phyloP scores from a whole-genome alignment of 2,329 filamentous ascomycete species.

The Monascus ruber region DNA sequence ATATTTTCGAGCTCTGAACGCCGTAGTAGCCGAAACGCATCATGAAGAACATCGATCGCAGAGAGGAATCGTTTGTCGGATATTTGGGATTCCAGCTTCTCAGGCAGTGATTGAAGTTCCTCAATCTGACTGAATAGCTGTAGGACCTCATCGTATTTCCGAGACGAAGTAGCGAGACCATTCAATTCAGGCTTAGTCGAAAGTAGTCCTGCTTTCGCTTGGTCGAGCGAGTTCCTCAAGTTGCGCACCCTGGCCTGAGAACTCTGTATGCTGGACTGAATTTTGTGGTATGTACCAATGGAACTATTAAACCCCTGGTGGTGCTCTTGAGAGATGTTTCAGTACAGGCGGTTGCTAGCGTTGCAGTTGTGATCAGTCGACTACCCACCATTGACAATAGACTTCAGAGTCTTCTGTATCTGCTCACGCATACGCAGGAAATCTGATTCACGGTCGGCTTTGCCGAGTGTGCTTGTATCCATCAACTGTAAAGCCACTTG shows the following conservation, averaged over 20 bases:
- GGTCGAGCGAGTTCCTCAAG: constrained; percentile 70
- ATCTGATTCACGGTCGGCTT: constrained; percentile 74
- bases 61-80: constrained; percentile 92
- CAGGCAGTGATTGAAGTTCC: constrained; percentile 76
- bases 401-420: constrained; percentile 84
- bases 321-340: constrained; percentile 50
- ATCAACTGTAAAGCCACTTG: constrained; percentile 91
- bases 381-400: constrained; percentile 67
- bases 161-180: constrained; percentile 74
- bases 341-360: constrained; percentile 1
- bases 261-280: constrained; percentile 80
- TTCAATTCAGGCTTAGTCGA: constrained; percentile 83
- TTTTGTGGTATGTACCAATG: constrained; percentile 97
- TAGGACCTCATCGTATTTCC: constrained; percentile 81
- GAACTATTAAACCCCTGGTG: constrained; percentile 99
- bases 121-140: constrained; percentile 76
- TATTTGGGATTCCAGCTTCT: constrained; percentile 85
- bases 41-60: constrained; percentile 84
- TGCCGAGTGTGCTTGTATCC: constrained; percentile 84
- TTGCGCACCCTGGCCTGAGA: constrained; percentile 76
- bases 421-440: constrained; percentile 77
- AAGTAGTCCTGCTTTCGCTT: constrained; percentile 70
- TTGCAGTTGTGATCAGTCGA: neutral
- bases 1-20: constrained; percentile 86
- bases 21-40: constrained; percentile 69